Conservation (phyloP, 345 rosid species). For the Eucalyptus melliodora region DNA sequence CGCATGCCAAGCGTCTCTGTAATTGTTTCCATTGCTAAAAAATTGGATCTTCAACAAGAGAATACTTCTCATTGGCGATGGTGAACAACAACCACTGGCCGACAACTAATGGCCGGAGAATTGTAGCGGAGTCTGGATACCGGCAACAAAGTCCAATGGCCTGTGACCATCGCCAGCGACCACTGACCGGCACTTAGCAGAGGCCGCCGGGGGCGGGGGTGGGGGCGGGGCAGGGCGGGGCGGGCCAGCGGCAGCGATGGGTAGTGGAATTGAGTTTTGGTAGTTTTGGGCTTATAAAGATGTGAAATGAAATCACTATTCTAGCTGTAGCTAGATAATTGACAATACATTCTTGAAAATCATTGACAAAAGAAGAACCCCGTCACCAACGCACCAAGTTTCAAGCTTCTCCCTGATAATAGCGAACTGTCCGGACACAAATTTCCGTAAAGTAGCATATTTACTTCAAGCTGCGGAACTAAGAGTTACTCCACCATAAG, state of each 20-base stretch:
- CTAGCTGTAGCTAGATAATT: background rate
- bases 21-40: background rate
- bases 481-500: background rate
- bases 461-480: background rate
- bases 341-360: background rate
- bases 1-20: background rate
- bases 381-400: background rate
- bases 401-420: background rate
- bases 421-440: background rate
- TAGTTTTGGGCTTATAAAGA: background rate
- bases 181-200: fast-evolving
- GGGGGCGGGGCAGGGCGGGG: too few species aligned
- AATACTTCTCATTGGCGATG: background rate
- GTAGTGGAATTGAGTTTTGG: background rate
- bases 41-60: background rate
- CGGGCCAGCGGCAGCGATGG: background rate
- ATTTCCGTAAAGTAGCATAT: background rate
- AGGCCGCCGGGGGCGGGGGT: too few species aligned
- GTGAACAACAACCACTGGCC: background rate
- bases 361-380: background rate
- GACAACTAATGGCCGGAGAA: background rate
- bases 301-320: background rate
- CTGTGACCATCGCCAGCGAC: background rate
- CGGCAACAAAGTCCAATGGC: background rate
- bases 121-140: background rate